Conservation (phyloP, 495 filamentous ascomycete species). For the Mytilinidion resinicola region DNA sequence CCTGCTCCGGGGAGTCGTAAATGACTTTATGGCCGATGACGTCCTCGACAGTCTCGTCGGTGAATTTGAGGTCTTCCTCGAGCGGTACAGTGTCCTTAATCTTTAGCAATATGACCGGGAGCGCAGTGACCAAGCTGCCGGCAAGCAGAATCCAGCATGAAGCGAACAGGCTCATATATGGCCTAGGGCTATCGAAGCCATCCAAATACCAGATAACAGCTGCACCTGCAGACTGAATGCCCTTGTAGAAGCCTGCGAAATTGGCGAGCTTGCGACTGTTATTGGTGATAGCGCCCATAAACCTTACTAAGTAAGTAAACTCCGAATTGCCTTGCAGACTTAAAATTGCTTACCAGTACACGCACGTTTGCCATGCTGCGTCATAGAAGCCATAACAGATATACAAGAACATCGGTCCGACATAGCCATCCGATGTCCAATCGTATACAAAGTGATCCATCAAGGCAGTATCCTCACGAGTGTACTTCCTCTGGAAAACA, state of each 20-base stretch:
- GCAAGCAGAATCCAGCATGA: constrained; percentile 66
- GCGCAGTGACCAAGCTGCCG: constrained; percentile 63
- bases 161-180: constrained; percentile 50
- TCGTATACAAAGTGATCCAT: constrained; percentile 44
- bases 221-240: constrained; percentile 81
- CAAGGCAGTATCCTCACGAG: constrained; percentile 39
- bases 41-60: constrained; percentile 66
- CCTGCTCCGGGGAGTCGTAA: not conserved
- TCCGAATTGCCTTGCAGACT: too few relatives aligned
- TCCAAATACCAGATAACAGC: constrained; percentile 75
- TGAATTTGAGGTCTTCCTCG: constrained; percentile 73
- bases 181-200: constrained; percentile 41
- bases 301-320: constrained; percentile 44
- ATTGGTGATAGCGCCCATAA: constrained; percentile 87
- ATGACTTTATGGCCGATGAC: too few relatives aligned
- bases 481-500: constrained; percentile 61
- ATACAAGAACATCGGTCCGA: constrained; percentile 82
- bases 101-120: constrained; percentile 68
- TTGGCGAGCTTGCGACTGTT: constrained; percentile 86
- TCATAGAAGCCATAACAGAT: constrained; percentile 90
- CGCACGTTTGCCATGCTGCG: constrained; percentile 73
- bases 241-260: constrained; percentile 90
- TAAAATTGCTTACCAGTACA: constrained; percentile 71
- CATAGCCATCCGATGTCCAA: constrained; percentile 58
- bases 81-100: constrained; percentile 64